Evolutionary conservation across 2,329 filamentous ascomycete genomes (phyloP).

Genomic region (Cercospora sp.): DNA sequence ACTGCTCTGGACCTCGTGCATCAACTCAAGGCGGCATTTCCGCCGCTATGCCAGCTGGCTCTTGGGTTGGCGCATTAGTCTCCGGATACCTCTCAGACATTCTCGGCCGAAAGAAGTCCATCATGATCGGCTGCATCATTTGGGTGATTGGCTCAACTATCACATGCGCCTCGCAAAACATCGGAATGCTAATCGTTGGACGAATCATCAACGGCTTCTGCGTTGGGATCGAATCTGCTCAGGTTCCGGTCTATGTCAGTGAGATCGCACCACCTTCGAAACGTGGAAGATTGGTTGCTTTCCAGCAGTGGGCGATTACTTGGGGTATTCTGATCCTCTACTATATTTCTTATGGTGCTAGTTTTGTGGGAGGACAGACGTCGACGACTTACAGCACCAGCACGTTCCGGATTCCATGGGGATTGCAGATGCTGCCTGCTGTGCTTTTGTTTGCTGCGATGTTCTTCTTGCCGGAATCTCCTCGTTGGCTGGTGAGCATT

Average conservation of each 20-base stretch:
- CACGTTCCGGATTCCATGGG: slow-evolving; percentile 56
- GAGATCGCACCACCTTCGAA: slow-evolving; percentile 62
- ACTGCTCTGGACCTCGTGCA: slow-evolving; percentile 55
- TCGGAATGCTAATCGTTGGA: slow-evolving; percentile 70
- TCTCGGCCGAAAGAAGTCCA: slow-evolving; percentile 55
- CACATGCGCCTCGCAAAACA: slow-evolving; percentile 62
- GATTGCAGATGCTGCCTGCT: slow-evolving; percentile 53
- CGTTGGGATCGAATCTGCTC: slow-evolving; percentile 70
- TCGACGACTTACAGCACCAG: slow-evolving; percentile 15
- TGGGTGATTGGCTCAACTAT: slow-evolving; percentile 62
- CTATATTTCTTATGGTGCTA: slow-evolving; percentile 62
- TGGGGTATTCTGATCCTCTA: slow-evolving; percentile 46
- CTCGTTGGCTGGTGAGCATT: slow-evolving; percentile 57
- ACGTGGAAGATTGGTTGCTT: slow-evolving; percentile 66
- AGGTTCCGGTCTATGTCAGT: slow-evolving; percentile 68
- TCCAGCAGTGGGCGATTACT: slow-evolving; percentile 74
- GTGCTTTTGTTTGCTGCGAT: slow-evolving; percentile 49
- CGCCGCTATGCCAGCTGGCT: slow-evolving; percentile 69
- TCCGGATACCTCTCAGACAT: slow-evolving; percentile 61
- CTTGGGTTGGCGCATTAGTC: slow-evolving; percentile 63
- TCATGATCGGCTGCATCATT: slow-evolving; percentile 46
- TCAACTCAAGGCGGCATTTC: slow-evolving; percentile 67
- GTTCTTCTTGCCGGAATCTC: slow-evolving; percentile 64
- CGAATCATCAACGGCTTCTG: slow-evolving; percentile 70
- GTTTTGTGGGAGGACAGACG: slow-evolving; percentile 58